Evolutionary conservation across 2,329 filamentous ascomycete genomes (phyloP), one percentile per base, ranked within the genome.

Genomic region (Xylaria multiplex): DNA sequence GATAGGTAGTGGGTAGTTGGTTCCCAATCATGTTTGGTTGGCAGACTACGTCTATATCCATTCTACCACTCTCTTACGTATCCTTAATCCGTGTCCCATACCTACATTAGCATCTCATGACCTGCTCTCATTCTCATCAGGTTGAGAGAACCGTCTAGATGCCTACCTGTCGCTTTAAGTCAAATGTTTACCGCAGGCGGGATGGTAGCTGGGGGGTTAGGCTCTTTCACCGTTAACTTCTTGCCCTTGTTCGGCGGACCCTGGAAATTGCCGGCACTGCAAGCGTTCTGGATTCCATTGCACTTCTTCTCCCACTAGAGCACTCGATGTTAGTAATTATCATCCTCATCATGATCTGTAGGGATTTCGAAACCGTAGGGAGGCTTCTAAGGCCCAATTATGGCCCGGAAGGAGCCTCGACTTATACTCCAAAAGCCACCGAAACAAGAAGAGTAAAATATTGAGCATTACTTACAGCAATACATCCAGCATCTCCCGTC

Each of bases 281-380:
- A 88, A 3, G 74, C 77, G 7, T 74, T 70, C 71, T 83, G 78
- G 59, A 87, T 79, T 2, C 68, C 76, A 42, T 77, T 76, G 79
- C 91, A 93, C 79, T 90, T 90, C 13, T 78, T 74, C 73, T 88
- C 84, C 88, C 88, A 92, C 40, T 55, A n/a, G 14, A 30, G 6
- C 22, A 30, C 16, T 19, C 16, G 7, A 22, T n/a, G 37, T 55
- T 22, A 55, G 53, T 30, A 55, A n/a, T 32, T 55, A 37, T 19
- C 13, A 40, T 55, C 43, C n/a, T 14, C 2, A 22, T 8, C 37
- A 9, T 43, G 22, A 43, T 7, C 16, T 43, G 22, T 32, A 37
- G 13, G 13, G 37, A 43, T 11, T 13, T 40, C 37, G 19, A 16
- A n/a, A n/a, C n/a, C 42, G 42, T 6, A 2, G 30, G 30, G 14